These are phyloP conservation scores for Senna siamea DNA, from an alignment of 306 rosid genomes.

Conservation along the genomic window DNA sequence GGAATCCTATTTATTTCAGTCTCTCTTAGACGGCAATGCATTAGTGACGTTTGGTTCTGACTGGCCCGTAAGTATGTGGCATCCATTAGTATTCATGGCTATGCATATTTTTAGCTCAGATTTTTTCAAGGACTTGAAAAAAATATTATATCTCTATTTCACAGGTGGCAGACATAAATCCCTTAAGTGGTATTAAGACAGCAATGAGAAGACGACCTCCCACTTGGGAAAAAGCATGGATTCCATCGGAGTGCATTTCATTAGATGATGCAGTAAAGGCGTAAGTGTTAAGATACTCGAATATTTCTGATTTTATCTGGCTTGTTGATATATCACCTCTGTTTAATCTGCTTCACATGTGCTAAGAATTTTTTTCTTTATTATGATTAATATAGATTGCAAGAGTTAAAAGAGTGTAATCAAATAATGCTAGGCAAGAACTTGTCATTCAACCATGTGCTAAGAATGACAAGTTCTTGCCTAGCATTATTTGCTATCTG, in stretches of 20 bases:
- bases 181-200: slow-evolving; percentile 68
- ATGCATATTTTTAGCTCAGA: neutral
- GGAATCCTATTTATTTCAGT: slow-evolving; percentile 68
- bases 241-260: slow-evolving; percentile 70
- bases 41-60: slow-evolving; percentile 80
- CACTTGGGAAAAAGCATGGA: slow-evolving; percentile 70
- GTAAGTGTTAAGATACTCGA: slow-evolving; percentile 47
- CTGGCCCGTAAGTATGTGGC: slow-evolving; percentile 72
- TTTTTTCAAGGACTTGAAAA: slow-evolving; percentile 9
- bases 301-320: slow-evolving; percentile 20
- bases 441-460: too few species aligned
- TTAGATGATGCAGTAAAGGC: slow-evolving; percentile 71
- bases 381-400: too few species aligned
- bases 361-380: neutral
- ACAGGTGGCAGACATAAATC: slow-evolving; percentile 73
- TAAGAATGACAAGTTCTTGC: too few species aligned
- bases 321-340: slow-evolving; percentile 22
- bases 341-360: neutral
- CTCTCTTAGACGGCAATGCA: slow-evolving; percentile 62
- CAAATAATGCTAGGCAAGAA: too few species aligned
- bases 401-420: too few species aligned
- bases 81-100: slow-evolving; percentile 11
- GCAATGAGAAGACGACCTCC: slow-evolving; percentile 71
- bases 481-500: too few species aligned
- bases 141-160: slow-evolving; percentile 31